phyloP scores from a whole-genome alignment of 106 monocot genomes.

The Dioscorea alata region DNA sequence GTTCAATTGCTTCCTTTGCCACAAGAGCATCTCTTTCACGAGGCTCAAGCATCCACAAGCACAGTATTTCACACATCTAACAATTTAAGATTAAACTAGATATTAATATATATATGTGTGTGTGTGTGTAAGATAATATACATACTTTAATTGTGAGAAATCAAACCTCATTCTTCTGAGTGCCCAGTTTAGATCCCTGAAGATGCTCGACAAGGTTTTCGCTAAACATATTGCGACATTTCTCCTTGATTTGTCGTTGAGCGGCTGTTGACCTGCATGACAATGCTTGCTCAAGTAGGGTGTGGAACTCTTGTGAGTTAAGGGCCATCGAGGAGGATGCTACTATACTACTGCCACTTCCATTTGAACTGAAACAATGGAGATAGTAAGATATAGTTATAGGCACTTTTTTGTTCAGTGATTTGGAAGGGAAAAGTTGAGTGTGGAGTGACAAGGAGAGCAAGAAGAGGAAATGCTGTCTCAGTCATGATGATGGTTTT shows the following conservation, averaged over 20 bases:
- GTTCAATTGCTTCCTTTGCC: slow-evolving; percentile 16
- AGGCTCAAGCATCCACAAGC: slow-evolving; percentile 39
- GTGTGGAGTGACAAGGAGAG: too few species aligned
- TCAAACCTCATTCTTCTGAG: slow-evolving; percentile 16
- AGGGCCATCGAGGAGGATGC: too few species aligned
- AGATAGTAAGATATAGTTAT: too few species aligned
- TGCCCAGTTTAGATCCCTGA: neutral
- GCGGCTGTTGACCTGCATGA: slow-evolving; percentile 13
- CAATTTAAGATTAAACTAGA: too few species aligned
- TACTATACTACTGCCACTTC: too few species aligned
- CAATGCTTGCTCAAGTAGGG: slow-evolving; percentile 2
- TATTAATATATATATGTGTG: too few species aligned
- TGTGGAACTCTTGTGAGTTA: neutral
- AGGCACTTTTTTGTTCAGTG: too few species aligned
- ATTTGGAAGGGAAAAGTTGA: too few species aligned
- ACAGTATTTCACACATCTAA: slow-evolving; percentile 6
- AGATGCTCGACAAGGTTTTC: slow-evolving; percentile 32
- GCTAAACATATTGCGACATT: slow-evolving; percentile 18
- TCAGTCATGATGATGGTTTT: too few species aligned
- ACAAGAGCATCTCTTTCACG: slow-evolving; percentile 32
- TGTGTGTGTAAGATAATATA: neutral
- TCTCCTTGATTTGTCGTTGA: slow-evolving; percentile 22
- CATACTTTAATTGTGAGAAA: neutral
- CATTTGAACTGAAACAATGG: too few species aligned
- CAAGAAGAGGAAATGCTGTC: too few species aligned